These are phyloP conservation scores for Podospora fimiseda DNA, from an alignment of 495 filamentous ascomycete genomes.

Conservation along the genomic window DNA sequence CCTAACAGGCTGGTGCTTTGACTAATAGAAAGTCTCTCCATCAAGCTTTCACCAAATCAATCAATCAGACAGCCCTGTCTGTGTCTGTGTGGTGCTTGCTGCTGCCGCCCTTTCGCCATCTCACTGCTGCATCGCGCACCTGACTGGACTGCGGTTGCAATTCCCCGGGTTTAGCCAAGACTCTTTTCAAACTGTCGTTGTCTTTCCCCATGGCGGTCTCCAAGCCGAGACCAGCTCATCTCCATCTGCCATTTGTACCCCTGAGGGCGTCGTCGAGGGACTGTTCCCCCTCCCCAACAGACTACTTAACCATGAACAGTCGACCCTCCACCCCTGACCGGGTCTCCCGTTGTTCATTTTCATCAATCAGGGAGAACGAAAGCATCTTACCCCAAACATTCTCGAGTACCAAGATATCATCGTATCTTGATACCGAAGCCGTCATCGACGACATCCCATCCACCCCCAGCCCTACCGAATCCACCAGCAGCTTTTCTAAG, in stretches of 20 bases:
- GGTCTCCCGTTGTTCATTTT: conserved; percentile 47
- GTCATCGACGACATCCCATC: conserved; percentile 34
- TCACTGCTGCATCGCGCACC: conserved; percentile 22
- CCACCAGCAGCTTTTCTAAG: conserved; percentile 8
- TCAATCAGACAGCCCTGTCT: neutral
- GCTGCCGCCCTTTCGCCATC: conserved; percentile 21
- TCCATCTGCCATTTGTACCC: conserved; percentile 6
- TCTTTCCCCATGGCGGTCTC: conserved; percentile 21
- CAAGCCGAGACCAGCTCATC: conserved; percentile 19
- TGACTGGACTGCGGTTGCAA: conserved; percentile 18
- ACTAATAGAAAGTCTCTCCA: conserved; percentile 43
- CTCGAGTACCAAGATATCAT: conserved; percentile 58
- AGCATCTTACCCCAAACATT: conserved; percentile 62
- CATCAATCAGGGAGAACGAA: conserved; percentile 50
- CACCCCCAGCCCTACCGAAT: conserved; percentile 13
- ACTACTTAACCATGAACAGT: conserved; percentile 27
- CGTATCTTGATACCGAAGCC: conserved; percentile 43
- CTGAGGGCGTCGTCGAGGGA: conserved; percentile 12
- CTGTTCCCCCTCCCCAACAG: conserved; percentile 17
- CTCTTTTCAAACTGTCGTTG: conserved; percentile 8
- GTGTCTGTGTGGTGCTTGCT: neutral
- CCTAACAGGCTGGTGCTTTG: conserved; percentile 40
- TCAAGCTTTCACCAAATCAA: conserved; percentile 2
- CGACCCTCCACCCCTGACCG: conserved; percentile 30
- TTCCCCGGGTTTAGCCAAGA: conserved; percentile 13